phyloP scores from a whole-genome alignment of 2,329 filamentous ascomycete genomes.

The Ascosphaera apis region DNA sequence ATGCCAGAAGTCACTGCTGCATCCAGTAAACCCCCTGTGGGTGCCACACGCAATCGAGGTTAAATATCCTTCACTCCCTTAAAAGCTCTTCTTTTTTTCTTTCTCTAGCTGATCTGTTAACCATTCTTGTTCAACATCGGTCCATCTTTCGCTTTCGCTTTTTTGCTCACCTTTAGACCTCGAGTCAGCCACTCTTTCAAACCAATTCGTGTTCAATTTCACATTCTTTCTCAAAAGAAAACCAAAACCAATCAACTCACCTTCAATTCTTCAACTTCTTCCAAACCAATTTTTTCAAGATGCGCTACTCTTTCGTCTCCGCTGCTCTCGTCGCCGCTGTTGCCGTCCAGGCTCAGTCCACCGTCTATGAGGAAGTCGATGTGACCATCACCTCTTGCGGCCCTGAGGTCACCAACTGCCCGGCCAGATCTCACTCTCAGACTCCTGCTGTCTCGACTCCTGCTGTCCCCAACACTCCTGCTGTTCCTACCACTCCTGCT shows the following conservation, averaged over 20 bases:
- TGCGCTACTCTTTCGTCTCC: slow-evolving; percentile 21
- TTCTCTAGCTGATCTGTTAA: slow-evolving; percentile 5
- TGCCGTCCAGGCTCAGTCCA: slow-evolving; percentile 12
- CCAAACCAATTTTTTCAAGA: slow-evolving; percentile 17
- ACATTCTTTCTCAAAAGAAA: too few species aligned
- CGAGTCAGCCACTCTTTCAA: too few species aligned
- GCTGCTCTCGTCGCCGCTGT: slow-evolving; percentile 20
- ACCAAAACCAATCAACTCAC: background rate
- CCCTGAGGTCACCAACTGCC: slow-evolving; percentile 38
- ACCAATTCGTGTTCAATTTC: slow-evolving; percentile 2
- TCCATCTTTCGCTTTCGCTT: too few species aligned
- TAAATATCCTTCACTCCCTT: too few species aligned
- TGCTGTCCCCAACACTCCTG: slow-evolving; percentile 4
- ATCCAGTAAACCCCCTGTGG: too few species aligned
- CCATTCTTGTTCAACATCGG: too few species aligned
- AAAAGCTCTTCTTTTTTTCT: slow-evolving; percentile 11
- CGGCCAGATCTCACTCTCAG: slow-evolving; percentile 8
- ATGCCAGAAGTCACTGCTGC: too few species aligned
- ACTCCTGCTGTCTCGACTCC: slow-evolving; percentile 5
- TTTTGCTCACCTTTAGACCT: background rate
- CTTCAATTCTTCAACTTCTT: background rate
- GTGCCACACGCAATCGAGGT: too few species aligned
- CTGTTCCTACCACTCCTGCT: slow-evolving; percentile 9
- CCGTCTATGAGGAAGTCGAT: slow-evolving; percentile 35
- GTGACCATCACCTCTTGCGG: slow-evolving; percentile 40